phyloP scores from a whole-genome alignment of 352 stramenopile species.

The Phytopythium vexans region DNA sequence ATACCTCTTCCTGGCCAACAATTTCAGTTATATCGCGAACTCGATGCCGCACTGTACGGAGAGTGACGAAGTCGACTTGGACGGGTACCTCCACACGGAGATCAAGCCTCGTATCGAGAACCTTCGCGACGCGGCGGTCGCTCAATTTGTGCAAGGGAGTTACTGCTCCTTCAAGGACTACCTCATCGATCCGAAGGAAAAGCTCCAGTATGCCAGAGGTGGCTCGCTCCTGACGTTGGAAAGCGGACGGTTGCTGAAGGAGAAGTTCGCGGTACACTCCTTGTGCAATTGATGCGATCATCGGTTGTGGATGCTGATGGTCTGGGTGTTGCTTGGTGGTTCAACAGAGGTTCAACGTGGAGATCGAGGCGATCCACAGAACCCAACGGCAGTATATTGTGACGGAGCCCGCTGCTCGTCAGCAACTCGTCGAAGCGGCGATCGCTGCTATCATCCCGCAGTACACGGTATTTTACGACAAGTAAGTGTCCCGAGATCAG shows the following conservation, averaged over 20 bases:
- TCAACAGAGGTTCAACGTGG: constrained; percentile 66
- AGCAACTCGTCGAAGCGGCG: constrained; percentile 83
- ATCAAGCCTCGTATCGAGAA: constrained; percentile 83
- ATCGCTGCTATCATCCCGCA: constrained; percentile 78
- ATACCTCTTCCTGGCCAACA: constrained; percentile 93
- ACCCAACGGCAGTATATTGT: constrained; percentile 80
- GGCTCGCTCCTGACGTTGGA: constrained; percentile 86
- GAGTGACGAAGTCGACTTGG: constrained; percentile 39
- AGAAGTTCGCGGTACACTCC: constrained; percentile 80
- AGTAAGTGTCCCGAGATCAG: constrained; percentile 35
- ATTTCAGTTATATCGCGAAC: constrained; percentile 88
- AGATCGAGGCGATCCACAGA: constrained; percentile 65
- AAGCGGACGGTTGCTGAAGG: constrained; percentile 89
- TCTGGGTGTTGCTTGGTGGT: background rate
- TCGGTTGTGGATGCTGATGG: background rate
- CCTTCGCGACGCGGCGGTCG: constrained; percentile 83
- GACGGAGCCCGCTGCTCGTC: constrained; percentile 79
- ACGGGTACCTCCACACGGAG: constrained; percentile 45
- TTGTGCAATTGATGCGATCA: background rate
- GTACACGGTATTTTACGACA: constrained; percentile 92
- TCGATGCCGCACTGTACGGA: constrained; percentile 57
- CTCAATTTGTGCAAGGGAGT: constrained; percentile 80
- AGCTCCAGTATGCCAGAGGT: constrained; percentile 85
- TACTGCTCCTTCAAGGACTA: constrained; percentile 61
- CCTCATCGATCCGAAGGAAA: constrained; percentile 77